A percentile compares a stretch with the other conserved stretches of the same genome.
phyloP scores from a whole-genome alignment of 1,284 basidiomycete species.

The Tetrapyrgos nigripes region DNA sequence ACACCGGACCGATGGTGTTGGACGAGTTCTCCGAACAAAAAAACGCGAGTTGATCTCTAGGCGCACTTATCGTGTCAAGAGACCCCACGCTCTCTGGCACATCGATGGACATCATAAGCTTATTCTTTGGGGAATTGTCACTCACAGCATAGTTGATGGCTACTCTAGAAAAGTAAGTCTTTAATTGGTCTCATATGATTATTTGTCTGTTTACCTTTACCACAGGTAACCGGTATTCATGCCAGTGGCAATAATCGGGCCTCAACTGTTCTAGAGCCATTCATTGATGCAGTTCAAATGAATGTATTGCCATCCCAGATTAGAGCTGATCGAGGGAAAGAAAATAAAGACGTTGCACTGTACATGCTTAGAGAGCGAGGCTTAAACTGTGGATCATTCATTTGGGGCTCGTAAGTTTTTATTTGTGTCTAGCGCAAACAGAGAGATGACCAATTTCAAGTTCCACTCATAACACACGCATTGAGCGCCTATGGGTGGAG shows the following conservation, averaged over 20 bases:
- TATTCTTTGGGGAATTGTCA: conserved; percentile 28
- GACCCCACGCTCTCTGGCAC: conserved; percentile 25
- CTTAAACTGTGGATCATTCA: background rate
- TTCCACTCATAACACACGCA: conserved; percentile 38
- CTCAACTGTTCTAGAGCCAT: conserved; percentile 33
- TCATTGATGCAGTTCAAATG: conserved; percentile 19
- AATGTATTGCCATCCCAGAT: conserved; percentile 34
- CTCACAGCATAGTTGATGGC: conserved; percentile 31
- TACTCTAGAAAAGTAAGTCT: conserved; percentile 22
- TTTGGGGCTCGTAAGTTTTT: background rate
- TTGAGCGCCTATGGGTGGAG: conserved; percentile 44
- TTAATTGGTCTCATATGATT: conserved; percentile 26
- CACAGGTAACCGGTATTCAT: conserved; percentile 33
- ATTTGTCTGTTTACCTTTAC: conserved; percentile 34
- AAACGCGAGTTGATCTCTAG: background rate
- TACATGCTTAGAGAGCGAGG: background rate
- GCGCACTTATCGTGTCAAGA: conserved; percentile 5
- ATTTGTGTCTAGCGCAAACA: conserved; percentile 39
- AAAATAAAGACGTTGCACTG: background rate
- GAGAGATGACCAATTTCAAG: conserved; percentile 14
- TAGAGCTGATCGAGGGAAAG: conserved; percentile 34
- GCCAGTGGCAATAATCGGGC: conserved; percentile 35
- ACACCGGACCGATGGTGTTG: background rate
- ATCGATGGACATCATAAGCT: too few relatives aligned
- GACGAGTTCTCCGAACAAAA: background rate